These are phyloP conservation scores for Bipolaris sorokiniana DNA, from an alignment of 2,329 filamentous ascomycete genomes.

Conservation along the genomic window DNA sequence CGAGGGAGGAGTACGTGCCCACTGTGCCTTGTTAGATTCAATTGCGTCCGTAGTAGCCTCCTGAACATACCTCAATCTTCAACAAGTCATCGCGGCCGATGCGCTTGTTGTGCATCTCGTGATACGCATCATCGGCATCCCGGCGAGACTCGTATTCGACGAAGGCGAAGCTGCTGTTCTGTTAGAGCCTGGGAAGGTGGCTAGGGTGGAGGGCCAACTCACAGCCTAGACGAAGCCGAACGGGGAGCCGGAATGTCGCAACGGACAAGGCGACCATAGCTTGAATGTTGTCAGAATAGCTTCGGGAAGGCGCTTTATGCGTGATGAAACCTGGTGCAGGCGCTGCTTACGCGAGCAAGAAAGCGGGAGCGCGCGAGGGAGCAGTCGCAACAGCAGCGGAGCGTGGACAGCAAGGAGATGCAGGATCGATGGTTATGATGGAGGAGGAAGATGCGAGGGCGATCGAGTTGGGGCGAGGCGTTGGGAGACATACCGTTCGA, in stretches of 20 bases:
- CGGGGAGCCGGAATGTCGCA: conserved; percentile 98
- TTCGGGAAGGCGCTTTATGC: conserved; percentile 19
- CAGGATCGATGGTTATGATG: conserved; percentile 20
- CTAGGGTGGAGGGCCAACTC: conserved; percentile 56
- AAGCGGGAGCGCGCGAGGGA: conserved; percentile 9
- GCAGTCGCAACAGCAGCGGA: conserved; percentile 1
- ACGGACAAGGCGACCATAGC: conserved; percentile 95
- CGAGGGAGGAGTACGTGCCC: conserved; percentile 96
- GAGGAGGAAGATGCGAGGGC: conserved; percentile 39
- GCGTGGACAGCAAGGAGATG: conserved; percentile 11
- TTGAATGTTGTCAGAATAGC: conserved; percentile 61
- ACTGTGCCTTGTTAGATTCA: conserved; percentile 62
- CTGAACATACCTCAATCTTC: conserved; percentile 84
- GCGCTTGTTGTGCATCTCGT: conserved; percentile 99
- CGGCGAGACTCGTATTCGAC: conserved; percentile 99
- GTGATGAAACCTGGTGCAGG: conserved; percentile 21
- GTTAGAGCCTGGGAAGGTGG: conserved; percentile 25
- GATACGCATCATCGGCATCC: conserved; percentile 97
- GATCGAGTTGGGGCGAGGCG: conserved; percentile 45
- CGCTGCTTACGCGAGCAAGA: conserved; percentile 20
- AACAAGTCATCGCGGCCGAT: conserved; percentile 92
- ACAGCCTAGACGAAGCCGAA: conserved; percentile 93
- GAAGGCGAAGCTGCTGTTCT: conserved; percentile 83
- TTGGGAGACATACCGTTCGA: conserved; percentile 93
- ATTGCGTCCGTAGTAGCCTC: neutral